These are phyloP conservation scores for Colletotrichum lupini DNA, from an alignment of 2,329 filamentous ascomycete species.

Conservation along the genomic window DNA sequence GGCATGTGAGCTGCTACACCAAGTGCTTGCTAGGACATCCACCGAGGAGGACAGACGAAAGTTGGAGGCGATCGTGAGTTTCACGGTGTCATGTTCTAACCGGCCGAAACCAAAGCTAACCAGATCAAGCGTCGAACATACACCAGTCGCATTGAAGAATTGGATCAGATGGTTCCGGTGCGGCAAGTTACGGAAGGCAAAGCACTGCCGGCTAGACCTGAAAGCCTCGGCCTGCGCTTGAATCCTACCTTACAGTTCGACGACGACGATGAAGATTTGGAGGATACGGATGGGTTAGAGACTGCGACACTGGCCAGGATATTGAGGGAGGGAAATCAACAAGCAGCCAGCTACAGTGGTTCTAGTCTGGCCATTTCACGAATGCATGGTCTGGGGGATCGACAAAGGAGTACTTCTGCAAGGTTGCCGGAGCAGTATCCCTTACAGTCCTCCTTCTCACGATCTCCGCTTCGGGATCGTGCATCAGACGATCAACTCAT, in stretches of 20 bases:
- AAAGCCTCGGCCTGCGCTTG: conserved; percentile 66
- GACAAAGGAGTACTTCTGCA: conserved; percentile 25
- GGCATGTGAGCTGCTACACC: conserved; percentile 86
- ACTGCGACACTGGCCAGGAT: conserved; percentile 65
- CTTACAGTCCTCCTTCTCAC: conserved; percentile 66
- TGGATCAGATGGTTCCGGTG: conserved; percentile 76
- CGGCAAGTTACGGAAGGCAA: conserved; percentile 68
- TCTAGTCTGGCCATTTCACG: conserved; percentile 35
- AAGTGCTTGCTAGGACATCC: conserved; percentile 86
- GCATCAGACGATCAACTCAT: conserved; percentile 43
- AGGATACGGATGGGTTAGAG: conserved; percentile 59
- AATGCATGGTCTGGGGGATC: conserved; percentile 16
- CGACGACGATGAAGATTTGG: conserved; percentile 52
- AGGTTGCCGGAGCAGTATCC: conserved; percentile 42
- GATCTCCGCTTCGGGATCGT: conserved; percentile 56
- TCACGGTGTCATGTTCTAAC: background rate
- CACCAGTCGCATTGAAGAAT: conserved; percentile 86
- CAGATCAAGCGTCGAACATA: conserved; percentile 82
- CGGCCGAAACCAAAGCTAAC: conserved; percentile 3
- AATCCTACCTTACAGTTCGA: conserved; percentile 38
- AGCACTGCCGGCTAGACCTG: conserved; percentile 77
- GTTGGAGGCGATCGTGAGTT: conserved; percentile 89
- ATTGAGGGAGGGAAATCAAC: conserved; percentile 13
- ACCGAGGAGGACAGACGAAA: conserved; percentile 90
- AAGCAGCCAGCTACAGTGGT: background rate